Conservation (phyloP, 140 eudicot genomes). For the Cichorium intybus region DNA sequence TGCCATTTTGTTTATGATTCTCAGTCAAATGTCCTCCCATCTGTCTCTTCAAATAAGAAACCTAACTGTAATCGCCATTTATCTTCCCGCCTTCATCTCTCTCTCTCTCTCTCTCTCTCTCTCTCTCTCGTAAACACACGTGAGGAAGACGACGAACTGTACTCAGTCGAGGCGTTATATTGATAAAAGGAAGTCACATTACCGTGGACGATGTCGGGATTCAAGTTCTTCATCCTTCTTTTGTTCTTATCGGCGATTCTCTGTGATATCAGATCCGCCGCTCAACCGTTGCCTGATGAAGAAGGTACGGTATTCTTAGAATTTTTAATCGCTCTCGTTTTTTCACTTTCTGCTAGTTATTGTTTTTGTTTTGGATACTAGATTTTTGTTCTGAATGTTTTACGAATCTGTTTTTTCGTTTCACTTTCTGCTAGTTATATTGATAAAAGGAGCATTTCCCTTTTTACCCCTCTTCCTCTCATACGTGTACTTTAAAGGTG, state of each 20-base stretch:
- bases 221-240: slow-evolving; percentile 10
- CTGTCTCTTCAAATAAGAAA: slow-evolving; percentile 2
- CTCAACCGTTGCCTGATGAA: slow-evolving; percentile 53
- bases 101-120: neutral
- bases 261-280: slow-evolving; percentile 34
- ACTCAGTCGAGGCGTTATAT: slow-evolving; percentile 18
- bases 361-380: neutral
- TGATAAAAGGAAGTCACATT: slow-evolving; percentile 15
- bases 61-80: slow-evolving; percentile 7
- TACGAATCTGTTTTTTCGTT: neutral
- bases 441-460: no score
- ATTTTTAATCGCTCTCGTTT: neutral
- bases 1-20: neutral
- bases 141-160: neutral
- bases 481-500: no score
- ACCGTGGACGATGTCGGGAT: slow-evolving; percentile 1
- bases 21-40: neutral
- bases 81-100: slow-evolving; percentile 8
- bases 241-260: slow-evolving; percentile 15
- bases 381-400: neutral
- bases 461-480: no score
- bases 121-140: neutral
- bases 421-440: no score
- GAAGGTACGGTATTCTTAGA: slow-evolving; percentile 48
- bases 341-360: neutral